phyloP scores from a whole-genome alignment of 192 early-diverging fungal species.

The Backusella circina region DNA sequence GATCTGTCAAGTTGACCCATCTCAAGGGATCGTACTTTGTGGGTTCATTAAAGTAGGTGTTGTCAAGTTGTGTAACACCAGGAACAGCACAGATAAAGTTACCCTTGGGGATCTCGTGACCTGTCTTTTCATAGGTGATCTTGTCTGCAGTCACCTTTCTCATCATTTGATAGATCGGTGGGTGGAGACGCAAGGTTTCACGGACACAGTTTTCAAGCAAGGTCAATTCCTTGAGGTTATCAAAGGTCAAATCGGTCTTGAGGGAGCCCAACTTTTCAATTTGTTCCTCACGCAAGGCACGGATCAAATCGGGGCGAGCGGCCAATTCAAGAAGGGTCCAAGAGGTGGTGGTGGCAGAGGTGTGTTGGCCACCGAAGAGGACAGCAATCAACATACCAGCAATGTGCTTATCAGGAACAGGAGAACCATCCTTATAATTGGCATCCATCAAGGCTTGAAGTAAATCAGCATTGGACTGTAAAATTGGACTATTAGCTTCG shows the following conservation, averaged over 20 bases:
- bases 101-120: conserved; percentile 85
- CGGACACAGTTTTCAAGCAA: conserved; percentile 81
- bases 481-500: neutral
- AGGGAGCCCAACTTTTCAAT: conserved; percentile 52
- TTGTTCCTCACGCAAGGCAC: conserved; percentile 74
- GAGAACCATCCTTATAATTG: conserved; percentile 85
- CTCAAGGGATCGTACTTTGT: conserved; percentile 77
- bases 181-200: conserved; percentile 90
- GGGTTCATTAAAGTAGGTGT: conserved; percentile 76
- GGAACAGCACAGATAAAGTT: conserved; percentile 85
- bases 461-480: conserved; percentile 54
- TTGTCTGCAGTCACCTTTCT: conserved; percentile 81
- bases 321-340: conserved; percentile 93
- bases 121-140: conserved; percentile 66
- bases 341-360: conserved; percentile 84
- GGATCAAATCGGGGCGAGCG: conserved; percentile 63
- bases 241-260: conserved; percentile 60
- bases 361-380: conserved; percentile 98
- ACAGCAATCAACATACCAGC: conserved; percentile 97
- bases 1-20: conserved; percentile 61
- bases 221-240: conserved; percentile 70
- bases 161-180: conserved; percentile 92
- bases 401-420: conserved; percentile 78
- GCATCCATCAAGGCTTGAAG: conserved; percentile 81
- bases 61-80: conserved; percentile 78